Evolutionary conservation across 208 protist genomes (phyloP), one percentile per base, ranked within the genome.

Genomic region (Porcisia hertigi): DNA sequence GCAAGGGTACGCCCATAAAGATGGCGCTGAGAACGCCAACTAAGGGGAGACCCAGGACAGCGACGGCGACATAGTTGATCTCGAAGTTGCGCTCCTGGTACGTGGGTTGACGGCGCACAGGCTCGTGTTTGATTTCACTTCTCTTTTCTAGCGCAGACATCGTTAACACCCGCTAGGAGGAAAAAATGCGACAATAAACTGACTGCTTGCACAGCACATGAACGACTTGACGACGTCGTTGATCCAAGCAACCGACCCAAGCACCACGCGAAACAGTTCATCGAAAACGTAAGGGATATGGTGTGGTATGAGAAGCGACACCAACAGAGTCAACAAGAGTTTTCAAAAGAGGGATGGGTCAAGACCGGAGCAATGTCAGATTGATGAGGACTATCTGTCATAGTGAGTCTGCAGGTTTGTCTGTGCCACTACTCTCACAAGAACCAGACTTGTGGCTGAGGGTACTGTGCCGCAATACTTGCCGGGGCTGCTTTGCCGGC

Each of bases 41-140:
- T 5, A 90, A 64, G 39, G 92, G 92, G 12, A 94, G 39, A 52
- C 62, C n/a, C 39, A 96, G 77, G 4, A 96, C 90, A 47, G 82
- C 87, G 60, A 86, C 76, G 39, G 90, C 90, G 71, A 96, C 76
- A 73, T 87, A 94, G 86, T 96, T 94, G 65, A 96, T 87, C 78
- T 92, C 83, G 69, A 88, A 96, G 73, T 94, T 86, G 39, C 88
- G 82, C 45, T 86, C 82, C 23, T 82, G 71, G 76, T 75, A 96
- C 62, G 82, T 88, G 18, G 92, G 87, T 59, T 86, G 76, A 55
- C 87, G 82, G 76, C 79, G 82, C 49, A 63, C 25, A 18, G 69
- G 25, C 81, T 91, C 88, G 73, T 88, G 82, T 53, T 77, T 73
- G 36, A 70, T 55, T 45, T 84, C 81, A 41, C 72, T 75, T 45